Evolutionary conservation across 2,329 filamentous ascomycete species (phyloP).

Genomic region (Cordyceps farinosa): DNA sequence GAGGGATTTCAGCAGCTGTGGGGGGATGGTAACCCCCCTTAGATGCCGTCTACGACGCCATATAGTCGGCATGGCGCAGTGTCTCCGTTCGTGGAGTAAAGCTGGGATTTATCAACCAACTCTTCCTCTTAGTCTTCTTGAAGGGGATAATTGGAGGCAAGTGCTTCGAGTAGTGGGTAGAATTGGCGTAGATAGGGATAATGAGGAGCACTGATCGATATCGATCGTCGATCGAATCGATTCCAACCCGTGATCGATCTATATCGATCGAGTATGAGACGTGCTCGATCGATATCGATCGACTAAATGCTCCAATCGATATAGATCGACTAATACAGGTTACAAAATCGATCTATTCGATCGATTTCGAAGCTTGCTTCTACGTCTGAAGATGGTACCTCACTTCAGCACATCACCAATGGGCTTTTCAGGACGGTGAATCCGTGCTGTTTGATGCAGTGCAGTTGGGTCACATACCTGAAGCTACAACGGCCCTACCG

Average conservation of each 20-base stretch:
- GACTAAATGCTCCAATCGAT: neutral
- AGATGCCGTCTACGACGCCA: neutral
- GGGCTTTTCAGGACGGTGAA: too few relatives aligned
- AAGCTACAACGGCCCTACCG: too few relatives aligned
- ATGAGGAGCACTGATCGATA: constrained; percentile 5
- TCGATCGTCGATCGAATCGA: neutral
- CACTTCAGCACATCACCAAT: too few relatives aligned
- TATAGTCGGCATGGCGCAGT: neutral
- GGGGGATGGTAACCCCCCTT: neutral
- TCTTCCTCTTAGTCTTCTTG: constrained; percentile 2
- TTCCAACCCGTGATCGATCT: neutral
- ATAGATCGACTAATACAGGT: neutral
- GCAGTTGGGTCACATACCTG: too few relatives aligned
- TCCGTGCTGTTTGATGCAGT: too few relatives aligned
- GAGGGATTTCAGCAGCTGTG: constrained; percentile 5
- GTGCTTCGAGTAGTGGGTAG: neutral
- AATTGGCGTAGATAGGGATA: neutral
- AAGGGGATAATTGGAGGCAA: constrained; percentile 7
- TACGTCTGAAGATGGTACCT: too few relatives aligned
- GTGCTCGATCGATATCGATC: too few relatives aligned
- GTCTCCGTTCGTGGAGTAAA: constrained; percentile 5
- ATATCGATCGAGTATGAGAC: too few relatives aligned
- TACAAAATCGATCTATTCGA: neutral
- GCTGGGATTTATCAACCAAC: neutral
- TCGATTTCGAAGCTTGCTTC: constrained; percentile 9